phyloP scores from a whole-genome alignment of 163 green algal species.

The Chlamydomonas reinhardtii region DNA sequence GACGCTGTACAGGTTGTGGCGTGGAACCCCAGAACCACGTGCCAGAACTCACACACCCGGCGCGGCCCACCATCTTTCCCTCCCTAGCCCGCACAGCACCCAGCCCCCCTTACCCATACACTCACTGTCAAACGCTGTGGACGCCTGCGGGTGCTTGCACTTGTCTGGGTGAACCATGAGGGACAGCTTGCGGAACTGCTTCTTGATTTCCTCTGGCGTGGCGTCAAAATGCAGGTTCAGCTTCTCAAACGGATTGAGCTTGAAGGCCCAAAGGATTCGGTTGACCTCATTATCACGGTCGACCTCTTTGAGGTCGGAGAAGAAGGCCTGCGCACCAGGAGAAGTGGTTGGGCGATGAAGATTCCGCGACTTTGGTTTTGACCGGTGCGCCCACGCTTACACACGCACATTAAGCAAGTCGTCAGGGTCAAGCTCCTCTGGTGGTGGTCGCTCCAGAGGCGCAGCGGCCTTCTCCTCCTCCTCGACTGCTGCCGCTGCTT shows the following conservation, averaged over 20 bases:
- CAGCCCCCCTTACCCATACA: too few relatives aligned
- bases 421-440: constrained; percentile 50
- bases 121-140: constrained; percentile 90
- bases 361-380: constrained; percentile 83
- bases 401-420: constrained; percentile 36
- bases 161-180: constrained; percentile 98
- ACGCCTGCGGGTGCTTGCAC: constrained; percentile 91
- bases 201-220: constrained; percentile 76
- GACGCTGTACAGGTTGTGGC: too few relatives aligned
- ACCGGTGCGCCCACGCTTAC: constrained; percentile 86
- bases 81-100: too few relatives aligned
- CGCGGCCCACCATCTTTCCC: too few relatives aligned
- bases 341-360: constrained; percentile 94
- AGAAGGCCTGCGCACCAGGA: constrained; percentile 83
- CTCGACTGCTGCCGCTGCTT: background rate
- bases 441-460: background rate
- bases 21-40: too few relatives aligned
- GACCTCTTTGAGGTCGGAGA: constrained; percentile 84
- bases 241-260: constrained; percentile 98
- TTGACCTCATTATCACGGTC: constrained; percentile 96
- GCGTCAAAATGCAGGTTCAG: constrained; percentile 91
- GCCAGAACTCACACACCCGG: too few relatives aligned
- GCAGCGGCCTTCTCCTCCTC: background rate
- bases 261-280: constrained; percentile 94
- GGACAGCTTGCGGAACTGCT: constrained; percentile 81